Evolutionary conservation across 2,329 filamentous ascomycete species (phyloP).

Genomic region (Polytolypa hystricis): DNA sequence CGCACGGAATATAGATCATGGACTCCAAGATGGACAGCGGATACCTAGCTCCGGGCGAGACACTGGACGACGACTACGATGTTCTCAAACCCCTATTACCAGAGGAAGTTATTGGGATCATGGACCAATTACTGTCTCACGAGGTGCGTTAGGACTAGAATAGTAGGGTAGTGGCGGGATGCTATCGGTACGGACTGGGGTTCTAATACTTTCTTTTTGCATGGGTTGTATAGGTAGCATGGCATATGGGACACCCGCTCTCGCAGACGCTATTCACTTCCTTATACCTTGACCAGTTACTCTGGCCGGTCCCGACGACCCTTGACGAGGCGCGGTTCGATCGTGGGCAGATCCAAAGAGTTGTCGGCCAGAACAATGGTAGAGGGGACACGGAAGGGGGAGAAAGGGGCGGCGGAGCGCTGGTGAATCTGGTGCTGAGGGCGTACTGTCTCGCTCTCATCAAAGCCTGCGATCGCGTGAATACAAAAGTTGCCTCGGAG

Average conservation of each 20-base stretch:
- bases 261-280: conserved; percentile 93
- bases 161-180: conserved; percentile 5
- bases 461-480: conserved; percentile 71
- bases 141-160: conserved; percentile 48
- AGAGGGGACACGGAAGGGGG: conserved; percentile 14
- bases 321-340: conserved; percentile 56
- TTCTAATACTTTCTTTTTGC: background rate
- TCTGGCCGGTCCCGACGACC: conserved; percentile 56
- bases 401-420: conserved; percentile 18
- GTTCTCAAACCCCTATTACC: conserved; percentile 56
- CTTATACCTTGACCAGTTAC: conserved; percentile 72
- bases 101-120: conserved; percentile 78
- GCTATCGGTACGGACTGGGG: conserved; percentile 3
- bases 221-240: conserved; percentile 58
- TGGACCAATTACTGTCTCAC: conserved; percentile 82
- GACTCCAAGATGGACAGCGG: conserved; percentile 99
- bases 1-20: conserved; percentile 74
- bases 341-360: conserved; percentile 12
- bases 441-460: conserved; percentile 79
- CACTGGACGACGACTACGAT: conserved; percentile 70
- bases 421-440: conserved; percentile 56
- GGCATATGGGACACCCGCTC: conserved; percentile 91
- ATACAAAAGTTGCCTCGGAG: conserved; percentile 65
- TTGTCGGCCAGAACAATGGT: background rate
- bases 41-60: conserved; percentile 62